These are phyloP conservation scores for Trypanosoma theileri DNA, from an alignment of 208 protist species.

Conservation along the genomic window DNA sequence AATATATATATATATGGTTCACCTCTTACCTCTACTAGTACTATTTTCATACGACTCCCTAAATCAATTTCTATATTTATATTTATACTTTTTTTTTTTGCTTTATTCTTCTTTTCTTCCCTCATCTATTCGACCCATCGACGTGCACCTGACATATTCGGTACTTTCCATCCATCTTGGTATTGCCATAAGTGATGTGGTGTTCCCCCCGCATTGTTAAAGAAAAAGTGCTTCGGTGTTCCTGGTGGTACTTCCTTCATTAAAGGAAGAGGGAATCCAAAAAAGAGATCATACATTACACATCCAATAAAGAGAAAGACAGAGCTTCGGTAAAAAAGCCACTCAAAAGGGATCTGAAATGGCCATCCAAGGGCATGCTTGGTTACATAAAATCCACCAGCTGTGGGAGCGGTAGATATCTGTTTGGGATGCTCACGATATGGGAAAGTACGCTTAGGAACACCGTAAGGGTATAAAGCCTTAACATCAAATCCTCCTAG, in stretches of 20 bases:
- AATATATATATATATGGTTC: neutral
- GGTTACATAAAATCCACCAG: constrained; percentile 82
- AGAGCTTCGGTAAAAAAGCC: constrained; percentile 85
- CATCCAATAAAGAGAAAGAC: constrained; percentile 63
- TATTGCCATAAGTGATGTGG: constrained; percentile 89
- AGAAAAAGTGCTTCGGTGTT: constrained; percentile 83
- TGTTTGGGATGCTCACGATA: constrained; percentile 88
- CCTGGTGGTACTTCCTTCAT: constrained; percentile 85
- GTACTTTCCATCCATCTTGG: constrained; percentile 90
- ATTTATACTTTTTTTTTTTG: neutral
- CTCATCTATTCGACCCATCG: constrained; percentile 63
- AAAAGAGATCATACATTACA: constrained; percentile 82
- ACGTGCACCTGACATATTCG: constrained; percentile 83
- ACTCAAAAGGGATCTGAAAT: constrained; percentile 90
- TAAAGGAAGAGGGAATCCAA: constrained; percentile 76
- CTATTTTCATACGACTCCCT: too few relatives aligned
- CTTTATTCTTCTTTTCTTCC: neutral
- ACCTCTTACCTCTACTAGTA: too few relatives aligned
- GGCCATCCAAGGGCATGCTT: constrained; percentile 86
- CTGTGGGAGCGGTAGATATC: constrained; percentile 75
- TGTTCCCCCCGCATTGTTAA: constrained; percentile 74
- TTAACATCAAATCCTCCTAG: constrained; percentile 78
- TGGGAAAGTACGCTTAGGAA: constrained; percentile 87
- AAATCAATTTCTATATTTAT: too few relatives aligned
- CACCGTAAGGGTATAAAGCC: constrained; percentile 79